These are phyloP conservation scores for Psilocybe sp. DNA, from an alignment of 768 basidiomycete genomes.

Conservation along the genomic window DNA sequence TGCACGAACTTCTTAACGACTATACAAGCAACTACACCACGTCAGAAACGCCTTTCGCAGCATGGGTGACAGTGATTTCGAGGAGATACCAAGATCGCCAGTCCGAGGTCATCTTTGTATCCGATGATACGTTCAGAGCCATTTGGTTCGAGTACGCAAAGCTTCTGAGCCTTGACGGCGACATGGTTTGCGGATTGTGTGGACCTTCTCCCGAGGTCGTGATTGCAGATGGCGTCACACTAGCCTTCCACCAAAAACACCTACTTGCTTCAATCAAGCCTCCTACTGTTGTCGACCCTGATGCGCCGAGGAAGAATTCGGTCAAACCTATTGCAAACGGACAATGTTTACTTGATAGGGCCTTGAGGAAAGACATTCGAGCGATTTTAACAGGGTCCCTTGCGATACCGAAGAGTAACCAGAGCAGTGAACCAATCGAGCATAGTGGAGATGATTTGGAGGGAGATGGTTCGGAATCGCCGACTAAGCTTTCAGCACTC, in stretches of 20 bases:
- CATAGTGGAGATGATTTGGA: too few species aligned
- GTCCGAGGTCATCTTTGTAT: conserved; percentile 14
- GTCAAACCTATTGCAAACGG: too few species aligned
- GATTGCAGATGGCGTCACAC: conserved; percentile 27
- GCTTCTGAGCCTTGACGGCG: conserved; percentile 13
- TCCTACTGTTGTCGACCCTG: too few species aligned
- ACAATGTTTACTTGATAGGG: too few species aligned
- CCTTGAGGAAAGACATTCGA: too few species aligned
- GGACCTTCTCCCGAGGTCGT: conserved; percentile 18
- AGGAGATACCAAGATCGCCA: conserved; percentile 12
- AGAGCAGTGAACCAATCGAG: too few species aligned
- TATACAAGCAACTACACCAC: conserved; percentile 26
- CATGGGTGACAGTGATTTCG: conserved; percentile 19
- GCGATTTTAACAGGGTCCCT: too few species aligned
- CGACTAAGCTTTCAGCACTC: too few species aligned
- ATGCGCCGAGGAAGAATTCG: too few species aligned
- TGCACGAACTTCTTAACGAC: conserved; percentile 27
- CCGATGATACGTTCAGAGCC: conserved; percentile 20
- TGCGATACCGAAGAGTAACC: too few species aligned
- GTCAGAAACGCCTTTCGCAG: conserved; percentile 29
- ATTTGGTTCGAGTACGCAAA: conserved; percentile 28
- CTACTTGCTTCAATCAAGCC: conserved; percentile 16
- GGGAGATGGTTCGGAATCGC: too few species aligned
- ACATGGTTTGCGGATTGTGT: conserved; percentile 22
- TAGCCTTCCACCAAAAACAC: conserved; percentile 25